A percentile compares a stretch with the other conserved stretches of the same genome.
Evolutionary conservation across 2,329 filamentous ascomycete species (phyloP).

Genomic region (Cladorrhinum sp.): DNA sequence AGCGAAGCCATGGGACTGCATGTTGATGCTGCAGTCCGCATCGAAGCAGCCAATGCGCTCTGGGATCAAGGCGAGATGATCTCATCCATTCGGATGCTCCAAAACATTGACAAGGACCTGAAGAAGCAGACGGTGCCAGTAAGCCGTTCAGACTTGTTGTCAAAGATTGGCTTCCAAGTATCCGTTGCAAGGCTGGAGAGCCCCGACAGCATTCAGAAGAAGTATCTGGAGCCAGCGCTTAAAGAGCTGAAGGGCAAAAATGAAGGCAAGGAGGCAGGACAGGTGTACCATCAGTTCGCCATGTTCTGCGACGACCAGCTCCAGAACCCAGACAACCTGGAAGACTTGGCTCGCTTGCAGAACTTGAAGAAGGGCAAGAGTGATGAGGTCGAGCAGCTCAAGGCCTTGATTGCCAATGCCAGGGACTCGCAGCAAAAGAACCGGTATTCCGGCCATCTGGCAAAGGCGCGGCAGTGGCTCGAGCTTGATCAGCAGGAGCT

Average conservation of each 20-base stretch:
- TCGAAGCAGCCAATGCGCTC: slow-evolving; percentile 83
- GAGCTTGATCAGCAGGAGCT: slow-evolving; percentile 88
- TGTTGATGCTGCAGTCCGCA: slow-evolving; percentile 71
- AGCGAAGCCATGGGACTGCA: slow-evolving; percentile 70
- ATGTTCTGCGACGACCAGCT: slow-evolving; percentile 93
- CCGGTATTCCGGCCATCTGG: slow-evolving; percentile 57
- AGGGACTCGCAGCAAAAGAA: slow-evolving; percentile 52
- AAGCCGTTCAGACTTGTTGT: slow-evolving; percentile 74
- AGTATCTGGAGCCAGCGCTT: slow-evolving; percentile 81
- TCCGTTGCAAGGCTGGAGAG: slow-evolving; percentile 89
- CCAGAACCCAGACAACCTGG: slow-evolving; percentile 77
- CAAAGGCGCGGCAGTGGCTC: slow-evolving; percentile 81
- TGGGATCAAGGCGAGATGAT: slow-evolving; percentile 94
- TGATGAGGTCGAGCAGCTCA: slow-evolving; percentile 73
- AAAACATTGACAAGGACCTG: slow-evolving; percentile 64
- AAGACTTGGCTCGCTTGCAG: slow-evolving; percentile 78
- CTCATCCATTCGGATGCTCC: slow-evolving; percentile 84
- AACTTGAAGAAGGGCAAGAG: slow-evolving; percentile 76
- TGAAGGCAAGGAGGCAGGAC: slow-evolving; percentile 70
- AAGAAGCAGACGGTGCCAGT: slow-evolving; percentile 69
- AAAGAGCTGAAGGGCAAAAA: slow-evolving; percentile 69
- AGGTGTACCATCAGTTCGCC: slow-evolving; percentile 93
- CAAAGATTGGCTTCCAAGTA: slow-evolving; percentile 82
- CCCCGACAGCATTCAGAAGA: slow-evolving; percentile 81
- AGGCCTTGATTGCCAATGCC: slow-evolving; percentile 53